Evolutionary conservation across 352 stramenopile species (phyloP), one percentile per base, ranked within the genome.

Genomic region (Pythium folliculosum): DNA sequence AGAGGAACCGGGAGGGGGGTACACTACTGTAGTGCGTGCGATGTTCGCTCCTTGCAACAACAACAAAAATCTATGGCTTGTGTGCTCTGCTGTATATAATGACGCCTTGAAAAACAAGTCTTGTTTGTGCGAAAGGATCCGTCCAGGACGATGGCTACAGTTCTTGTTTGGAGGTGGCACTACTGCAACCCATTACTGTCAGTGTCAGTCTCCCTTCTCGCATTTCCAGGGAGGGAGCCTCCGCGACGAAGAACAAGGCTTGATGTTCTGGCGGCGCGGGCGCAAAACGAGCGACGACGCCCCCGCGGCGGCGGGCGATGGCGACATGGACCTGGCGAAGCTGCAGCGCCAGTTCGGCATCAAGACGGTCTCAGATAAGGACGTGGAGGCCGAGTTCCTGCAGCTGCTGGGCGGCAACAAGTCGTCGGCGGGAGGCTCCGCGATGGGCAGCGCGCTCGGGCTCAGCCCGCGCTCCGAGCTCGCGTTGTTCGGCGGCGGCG

Each of bases 301-400:
- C 30, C 19, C 40, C 23, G 60, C 59, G 55, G 44, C 55, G 63
- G 56, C 76, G 64, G 22, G 23, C 14, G 68, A 72, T 3, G 71
- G 23, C 14, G 65, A 67, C 7, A 76, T 89, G 43, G 81, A 93
- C 25, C 61, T 93, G 23, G 60, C 44, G 4, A 80, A 82, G 71
- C 75, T 93, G 43, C 84, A 93, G 74, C 77, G 80, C 17, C 80
- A 92, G 75, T 91, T 94, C 59, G 84, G 86, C 6, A 92, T 94
- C 70, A 83, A 79, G 37, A 73, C 81, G 35, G 73, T 92, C 53
- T 84, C 64, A 22, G 84, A 92, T 60, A 80, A 78, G 47, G 82
- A 94, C 50, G 81, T 94, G 21, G 72, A 92, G 66, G 72, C 63
- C 43, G 86, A 94, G 48, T 80, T 92, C 25, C 70, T 77, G 54